Base-by-base conservation (phyloP, 75 land plant genomes). In the Larix kaempferi region DNA sequence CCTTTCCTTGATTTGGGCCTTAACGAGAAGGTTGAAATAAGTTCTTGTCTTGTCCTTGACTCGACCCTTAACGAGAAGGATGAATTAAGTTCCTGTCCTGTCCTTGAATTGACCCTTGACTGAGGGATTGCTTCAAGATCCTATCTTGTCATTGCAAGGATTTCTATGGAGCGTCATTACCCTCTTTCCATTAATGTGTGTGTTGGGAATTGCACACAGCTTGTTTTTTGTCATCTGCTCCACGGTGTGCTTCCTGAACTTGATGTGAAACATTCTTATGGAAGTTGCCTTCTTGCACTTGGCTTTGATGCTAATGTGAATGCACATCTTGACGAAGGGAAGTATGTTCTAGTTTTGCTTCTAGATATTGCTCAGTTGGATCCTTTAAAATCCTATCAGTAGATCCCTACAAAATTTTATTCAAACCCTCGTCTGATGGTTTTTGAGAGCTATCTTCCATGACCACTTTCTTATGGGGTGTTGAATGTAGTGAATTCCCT, bases 21-120 rank as follows among this genome's bases (percentile, higher is more conserved):
- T 81, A 79, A 17, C 39, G 74, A 37, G 79, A 13, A 10, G 55
- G 37, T 21, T 49, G 49, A 61, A 35, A 59, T 33, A 26, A 22
- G 37, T 26, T 55, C 57, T 6, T 56, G n/a, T 39, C 74, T 62
- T 52, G 72, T 39, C 22, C 62, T 22, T 49, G 59, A 54, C 16
- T 27, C 6, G 78, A 63, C 27, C 41, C 73, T 26, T 77, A 79
- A 25, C 39, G 74, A 56, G 79, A n/a, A 25, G 33, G 16, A 33
- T 76, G 79, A 6, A 44, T 10, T 23, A 57, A 52, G 73, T 29
- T 69, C 58, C 59, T 58, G 21, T 73, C 76, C 8, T 41, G 64
- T 6, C 77, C 76, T 59, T 56, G 56, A 3, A 16, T 12, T 23
- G 44, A 76, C 39, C 33, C 75, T 61, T 58, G 80, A 4, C 49